These are phyloP conservation scores for Rhynchosporium graminicola DNA, from an alignment of 2,329 filamentous ascomycete species.

Conservation along the genomic window DNA sequence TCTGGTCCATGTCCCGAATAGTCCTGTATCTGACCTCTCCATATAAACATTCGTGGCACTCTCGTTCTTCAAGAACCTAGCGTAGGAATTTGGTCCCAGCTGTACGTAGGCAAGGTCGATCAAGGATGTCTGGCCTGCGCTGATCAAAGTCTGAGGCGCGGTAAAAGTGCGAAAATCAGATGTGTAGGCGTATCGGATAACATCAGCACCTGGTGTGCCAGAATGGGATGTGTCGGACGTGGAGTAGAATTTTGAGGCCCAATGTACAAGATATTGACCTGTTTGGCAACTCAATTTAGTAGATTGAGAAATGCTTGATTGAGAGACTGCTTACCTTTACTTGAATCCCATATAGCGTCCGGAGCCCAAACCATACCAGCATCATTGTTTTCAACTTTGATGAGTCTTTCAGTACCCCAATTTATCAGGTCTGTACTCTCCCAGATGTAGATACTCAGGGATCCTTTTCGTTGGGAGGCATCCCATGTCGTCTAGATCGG, in stretches of 20 bases:
- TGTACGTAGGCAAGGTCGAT: constrained; percentile 60
- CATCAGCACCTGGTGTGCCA: constrained; percentile 46
- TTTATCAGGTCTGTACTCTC: constrained; percentile 53
- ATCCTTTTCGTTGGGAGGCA: constrained; percentile 52
- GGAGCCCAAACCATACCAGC: constrained; percentile 63
- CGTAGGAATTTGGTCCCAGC: constrained; percentile 46
- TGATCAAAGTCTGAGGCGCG: constrained; percentile 52
- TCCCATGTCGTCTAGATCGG: constrained; percentile 51
- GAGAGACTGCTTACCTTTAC: constrained; percentile 36
- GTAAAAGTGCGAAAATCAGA: constrained; percentile 56
- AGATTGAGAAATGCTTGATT: not conserved
- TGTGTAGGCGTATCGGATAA: constrained; percentile 57
- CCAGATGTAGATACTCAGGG: constrained; percentile 56
- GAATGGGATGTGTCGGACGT: constrained; percentile 51
- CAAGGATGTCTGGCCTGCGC: constrained; percentile 49
- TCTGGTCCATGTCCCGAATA: constrained; percentile 55
- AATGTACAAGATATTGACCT: constrained; percentile 48
- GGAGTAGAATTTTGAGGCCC: constrained; percentile 52
- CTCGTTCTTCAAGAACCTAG: constrained; percentile 59
- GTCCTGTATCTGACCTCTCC: constrained; percentile 49
- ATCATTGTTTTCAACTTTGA: constrained; percentile 52
- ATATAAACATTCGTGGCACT: constrained; percentile 53
- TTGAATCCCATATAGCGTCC: constrained; percentile 54
- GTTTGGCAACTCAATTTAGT: constrained; percentile 27
- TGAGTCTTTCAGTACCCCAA: constrained; percentile 51